Conservation (phyloP, 1,284 basidiomycete species). For the Ganoderma meredithae region DNA sequence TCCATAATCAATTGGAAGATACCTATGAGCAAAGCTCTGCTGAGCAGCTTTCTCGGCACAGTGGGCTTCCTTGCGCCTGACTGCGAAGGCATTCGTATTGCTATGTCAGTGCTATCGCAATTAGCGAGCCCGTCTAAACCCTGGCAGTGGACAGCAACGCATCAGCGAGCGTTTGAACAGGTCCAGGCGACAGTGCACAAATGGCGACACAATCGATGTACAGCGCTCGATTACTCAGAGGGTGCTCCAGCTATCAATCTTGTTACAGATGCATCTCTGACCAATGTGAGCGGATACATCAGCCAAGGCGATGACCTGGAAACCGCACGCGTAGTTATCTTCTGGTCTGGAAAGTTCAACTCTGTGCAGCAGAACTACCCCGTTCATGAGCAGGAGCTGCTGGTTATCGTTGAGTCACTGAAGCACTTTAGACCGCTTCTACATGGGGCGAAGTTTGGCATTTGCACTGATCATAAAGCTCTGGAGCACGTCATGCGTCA, state of each 20-base stretch:
- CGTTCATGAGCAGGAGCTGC: background rate
- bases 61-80: background rate
- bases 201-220: background rate
- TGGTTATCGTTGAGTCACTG: background rate
- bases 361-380: background rate
- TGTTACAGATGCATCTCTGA: background rate
- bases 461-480: background rate
- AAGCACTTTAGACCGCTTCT: background rate
- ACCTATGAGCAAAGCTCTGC: background rate
- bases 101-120: background rate
- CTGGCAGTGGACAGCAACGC: background rate
- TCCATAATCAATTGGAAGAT: background rate
- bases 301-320: background rate
- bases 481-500: background rate
- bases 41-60: background rate
- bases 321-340: background rate
- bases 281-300: background rate
- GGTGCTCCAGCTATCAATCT: background rate
- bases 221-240: background rate
- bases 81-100: background rate
- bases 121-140: background rate
- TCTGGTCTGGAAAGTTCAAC: background rate
- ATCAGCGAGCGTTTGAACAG: background rate
- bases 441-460: background rate
- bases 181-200: background rate